phyloP scores from a whole-genome alignment of 306 rosid species.

The Phaseolus lunatus region DNA sequence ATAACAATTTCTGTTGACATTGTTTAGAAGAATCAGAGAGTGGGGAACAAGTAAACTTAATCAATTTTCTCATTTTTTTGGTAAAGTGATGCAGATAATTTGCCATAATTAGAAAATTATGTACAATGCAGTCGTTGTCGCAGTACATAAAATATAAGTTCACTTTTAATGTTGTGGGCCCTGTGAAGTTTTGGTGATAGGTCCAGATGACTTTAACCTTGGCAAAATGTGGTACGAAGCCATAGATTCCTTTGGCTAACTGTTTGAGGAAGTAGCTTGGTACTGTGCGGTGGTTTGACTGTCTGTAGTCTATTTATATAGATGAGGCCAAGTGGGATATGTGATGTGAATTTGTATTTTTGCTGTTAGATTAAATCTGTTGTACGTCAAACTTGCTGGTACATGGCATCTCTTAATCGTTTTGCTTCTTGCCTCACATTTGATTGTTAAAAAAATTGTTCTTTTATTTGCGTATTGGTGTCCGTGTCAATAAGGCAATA shows the following conservation, averaged over 20 bases:
- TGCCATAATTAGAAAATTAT: not conserved
- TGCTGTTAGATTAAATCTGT: not conserved
- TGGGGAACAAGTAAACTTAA: too few species aligned
- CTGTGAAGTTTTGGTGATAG: not conserved
- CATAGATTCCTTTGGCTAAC: not conserved
- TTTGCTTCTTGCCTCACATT: not conserved
- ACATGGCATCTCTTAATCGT: not conserved
- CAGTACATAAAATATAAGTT: not conserved
- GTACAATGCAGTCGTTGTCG: not conserved
- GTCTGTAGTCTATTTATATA: conserved; percentile 2
- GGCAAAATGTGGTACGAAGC: not conserved
- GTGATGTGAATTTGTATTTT: conserved; percentile 19
- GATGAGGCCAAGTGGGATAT: conserved; percentile 17
- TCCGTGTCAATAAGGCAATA: not conserved
- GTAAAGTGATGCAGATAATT: not conserved
- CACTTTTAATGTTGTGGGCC: not conserved
- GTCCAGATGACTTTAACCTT: conserved; percentile 16
- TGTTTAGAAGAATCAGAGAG: too few species aligned
- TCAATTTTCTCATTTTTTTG: not conserved
- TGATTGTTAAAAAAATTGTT: not conserved
- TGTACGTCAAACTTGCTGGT: too few species aligned
- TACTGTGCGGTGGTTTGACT: not conserved
- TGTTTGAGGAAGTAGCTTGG: conserved; percentile 19
- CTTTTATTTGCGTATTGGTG: not conserved
- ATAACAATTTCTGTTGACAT: too few species aligned